Evolutionary conservation across 192 early-diverging fungal genomes (phyloP), one percentile per base, ranked within the genome.

Genomic region (Linnemannia elongata): DNA sequence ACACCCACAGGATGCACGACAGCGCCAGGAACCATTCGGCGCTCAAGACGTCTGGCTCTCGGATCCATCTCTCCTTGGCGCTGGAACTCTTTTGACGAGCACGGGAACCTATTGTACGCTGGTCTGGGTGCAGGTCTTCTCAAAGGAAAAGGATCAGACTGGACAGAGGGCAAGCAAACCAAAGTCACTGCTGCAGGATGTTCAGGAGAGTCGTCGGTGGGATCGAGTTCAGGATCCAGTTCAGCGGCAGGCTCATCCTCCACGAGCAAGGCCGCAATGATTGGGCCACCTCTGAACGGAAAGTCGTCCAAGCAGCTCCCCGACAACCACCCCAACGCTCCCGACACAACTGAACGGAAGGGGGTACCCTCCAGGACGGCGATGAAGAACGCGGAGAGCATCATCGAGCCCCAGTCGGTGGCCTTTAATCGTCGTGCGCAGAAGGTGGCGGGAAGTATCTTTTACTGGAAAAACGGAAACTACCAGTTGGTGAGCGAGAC

Each of bases 51-150:
- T 17, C 30, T 74, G n/a, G 79, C 84, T 3, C 63, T 86, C 1
- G 84, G 78, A 22, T 80, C 84, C 1, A 79, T 86, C 22, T 86
- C 84, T 7, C 84, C 84, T 17, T 80, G 84, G 78, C 84, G 78
- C 41, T 86, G 84, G 84, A 86, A 86, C 49, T 76, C 72, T 0
- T 75, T 80, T 44, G 79, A 76, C 15, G 78, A 80, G 17, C 69
- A 80, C 0, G 22, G 42, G 3, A 69, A 36, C 22, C 54, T 77
- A 1, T 6, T 57, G 35, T 18, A 60, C 60, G 5, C 60, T 15
- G 24, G 60, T 66, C 60, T 63, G 42, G 41, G 38, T 20, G 36
- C 27, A 13, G 60, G 60, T 1, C 9, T n/a, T 4, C 27, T 63
- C 12, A 63, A 63, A 63, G 60, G 60, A 63, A 63, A 63, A 12